Base-by-base conservation (phyloP, 1,284 basidiomycete genomes). In the Cryptococcus deneoformans region DNA sequence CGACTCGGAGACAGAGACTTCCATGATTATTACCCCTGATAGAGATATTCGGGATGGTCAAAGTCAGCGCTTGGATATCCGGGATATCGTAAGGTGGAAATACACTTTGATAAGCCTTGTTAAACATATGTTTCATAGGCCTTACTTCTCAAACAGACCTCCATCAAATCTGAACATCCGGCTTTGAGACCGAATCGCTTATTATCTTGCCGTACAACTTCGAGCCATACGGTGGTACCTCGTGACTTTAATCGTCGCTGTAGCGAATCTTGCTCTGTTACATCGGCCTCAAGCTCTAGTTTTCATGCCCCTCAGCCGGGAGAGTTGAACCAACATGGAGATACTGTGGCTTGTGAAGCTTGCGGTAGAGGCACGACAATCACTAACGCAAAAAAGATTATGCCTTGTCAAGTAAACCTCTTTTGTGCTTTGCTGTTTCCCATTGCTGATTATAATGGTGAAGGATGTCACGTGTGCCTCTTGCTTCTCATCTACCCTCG, bases 401-500 rank as follows among this genome's bases (percentile, higher is more conserved):
- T 66, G 14, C 72, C 70, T 3, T 73, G 72, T 46, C 56, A 56
- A 1, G 71, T 73, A 50, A 63, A 67, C 14, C 9, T 9, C 34
- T 14, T 24, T 35, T 47, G 7, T 6, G 3, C 50, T 53, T 5
- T 7, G n/a, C 42, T n/a, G 29, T 29, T 29, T 29, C 29, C 29
- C 34, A 5, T 14, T 50, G 38, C 50, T 39, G 34, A 44, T 14
- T 9, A 3, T 11, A 14, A 5, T 37, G 20, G 34, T 37, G 5
- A 12, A 73, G 70, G 65, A 75, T 50, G 49, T 69, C 34, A 57
- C 61, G 7, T 75, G 73, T 57, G 61, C 68, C 8, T 39, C 62
- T 3, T 75, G 73, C 57, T 75, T 73, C 54, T 68, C 69, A 0
- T 69, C 73, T 0, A 62, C 64, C 2, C 52, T 75, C 4, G 65